Evolutionary conservation across 352 stramenopile species (phyloP).

Genomic region (Plasmopara halstedii): DNA sequence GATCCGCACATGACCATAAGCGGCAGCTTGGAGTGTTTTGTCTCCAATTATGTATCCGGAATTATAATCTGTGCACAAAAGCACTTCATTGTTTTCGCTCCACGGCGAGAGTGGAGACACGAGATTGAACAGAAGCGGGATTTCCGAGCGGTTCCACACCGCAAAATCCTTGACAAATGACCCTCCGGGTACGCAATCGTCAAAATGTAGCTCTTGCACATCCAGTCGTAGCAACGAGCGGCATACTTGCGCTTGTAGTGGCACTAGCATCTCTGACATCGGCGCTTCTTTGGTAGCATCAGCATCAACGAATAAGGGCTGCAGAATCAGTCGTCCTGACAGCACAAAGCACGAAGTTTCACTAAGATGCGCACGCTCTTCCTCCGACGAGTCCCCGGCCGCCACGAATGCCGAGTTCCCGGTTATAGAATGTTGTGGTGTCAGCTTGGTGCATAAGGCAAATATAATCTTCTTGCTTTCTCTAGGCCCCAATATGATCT

Average conservation of each 20-base stretch:
- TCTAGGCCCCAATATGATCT: conserved; percentile 52
- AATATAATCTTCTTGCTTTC: conserved; percentile 71
- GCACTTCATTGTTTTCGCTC: conserved; percentile 57
- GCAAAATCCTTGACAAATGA: conserved; percentile 89
- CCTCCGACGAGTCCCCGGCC: conserved; percentile 68
- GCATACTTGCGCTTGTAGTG: conserved; percentile 75
- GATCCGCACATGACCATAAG: conserved; percentile 80
- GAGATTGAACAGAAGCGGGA: conserved; percentile 79
- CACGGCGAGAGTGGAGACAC: conserved; percentile 62
- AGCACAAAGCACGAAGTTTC: conserved; percentile 79
- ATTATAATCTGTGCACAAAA: conserved; percentile 85
- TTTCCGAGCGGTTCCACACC: conserved; percentile 86
- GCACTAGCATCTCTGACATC: conserved; percentile 58
- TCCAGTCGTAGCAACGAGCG: conserved; percentile 77
- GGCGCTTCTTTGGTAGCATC: conserved; percentile 18
- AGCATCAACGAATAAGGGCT: conserved; percentile 30
- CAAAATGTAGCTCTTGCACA: conserved; percentile 85
- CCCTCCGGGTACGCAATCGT: conserved; percentile 78
- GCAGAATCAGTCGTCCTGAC: conserved; percentile 52
- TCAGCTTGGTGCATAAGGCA: conserved; percentile 61
- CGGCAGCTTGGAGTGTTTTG: conserved; percentile 70
- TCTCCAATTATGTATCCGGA: conserved; percentile 77
- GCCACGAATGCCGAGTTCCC: conserved; percentile 12
- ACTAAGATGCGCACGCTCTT: conserved; percentile 74
- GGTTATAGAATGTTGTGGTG: conserved; percentile 18